These are phyloP conservation scores for Colletotrichum somersetense DNA, from an alignment of 2,329 filamentous ascomycete species.

Conservation along the genomic window DNA sequence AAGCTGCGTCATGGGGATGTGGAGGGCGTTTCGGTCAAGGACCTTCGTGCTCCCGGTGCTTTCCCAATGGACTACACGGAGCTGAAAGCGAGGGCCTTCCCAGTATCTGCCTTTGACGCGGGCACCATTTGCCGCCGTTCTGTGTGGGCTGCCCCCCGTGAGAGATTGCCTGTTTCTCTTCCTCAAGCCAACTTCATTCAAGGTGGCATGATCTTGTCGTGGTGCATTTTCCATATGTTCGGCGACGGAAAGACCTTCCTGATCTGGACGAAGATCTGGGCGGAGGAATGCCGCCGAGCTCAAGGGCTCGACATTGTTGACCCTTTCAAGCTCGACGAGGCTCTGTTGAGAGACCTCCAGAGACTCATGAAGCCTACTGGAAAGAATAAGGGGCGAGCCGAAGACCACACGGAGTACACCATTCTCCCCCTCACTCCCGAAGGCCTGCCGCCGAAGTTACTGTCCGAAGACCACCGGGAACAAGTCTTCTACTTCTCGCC, in stretches of 20 bases:
- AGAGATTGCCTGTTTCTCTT: slow-evolving; percentile 39
- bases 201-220: slow-evolving; percentile 48
- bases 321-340: slow-evolving; percentile 46
- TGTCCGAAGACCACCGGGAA: slow-evolving; percentile 48
- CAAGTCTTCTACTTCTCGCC: slow-evolving; percentile 51
- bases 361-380: slow-evolving; percentile 47
- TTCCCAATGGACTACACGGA: slow-evolving; percentile 46
- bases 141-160: slow-evolving; percentile 46
- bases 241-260: slow-evolving; percentile 51
- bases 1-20: slow-evolving; percentile 45
- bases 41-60: slow-evolving; percentile 44
- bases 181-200: slow-evolving; percentile 50
- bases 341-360: slow-evolving; percentile 49
- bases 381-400: slow-evolving; percentile 45
- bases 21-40: slow-evolving; percentile 47
- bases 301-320: slow-evolving; percentile 46
- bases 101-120: slow-evolving; percentile 44
- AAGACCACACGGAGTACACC: slow-evolving; percentile 51
- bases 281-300: slow-evolving; percentile 51
- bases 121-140: slow-evolving; percentile 46
- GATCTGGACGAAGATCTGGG: slow-evolving; percentile 51
- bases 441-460: slow-evolving; percentile 50
- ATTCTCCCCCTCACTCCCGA: slow-evolving; percentile 48
- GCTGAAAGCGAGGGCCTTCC: slow-evolving; percentile 47
- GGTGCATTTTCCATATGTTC: slow-evolving; percentile 50